Base-by-base conservation (phyloP, 192 early-diverging fungal species). In the Backusella mclennaniae region DNA sequence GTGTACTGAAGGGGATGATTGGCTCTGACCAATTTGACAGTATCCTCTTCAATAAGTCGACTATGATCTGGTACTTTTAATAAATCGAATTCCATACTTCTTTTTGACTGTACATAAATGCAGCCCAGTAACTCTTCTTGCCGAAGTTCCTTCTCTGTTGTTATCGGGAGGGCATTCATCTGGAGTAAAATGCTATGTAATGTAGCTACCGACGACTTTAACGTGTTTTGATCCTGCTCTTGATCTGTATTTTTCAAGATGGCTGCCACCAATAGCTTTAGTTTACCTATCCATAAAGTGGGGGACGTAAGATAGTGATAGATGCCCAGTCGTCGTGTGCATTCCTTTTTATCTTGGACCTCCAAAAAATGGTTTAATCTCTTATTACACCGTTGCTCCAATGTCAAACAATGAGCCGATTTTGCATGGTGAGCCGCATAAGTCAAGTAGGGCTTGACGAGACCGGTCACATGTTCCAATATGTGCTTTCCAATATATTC, bases 201-300 rank as follows among this genome's bases (percentile, higher is more conserved):
- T 12, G 44, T 39, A 31, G 23, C 52, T 2, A 79, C n/a, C 2
- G 66, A 36, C 6, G 44, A 35, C 0, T 35, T 33, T 0, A 79
- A 39, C 12, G 56, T 31, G 2, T 35, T 6, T 68, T 35, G 26
- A 35, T 79, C 67, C 0, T 11, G 23, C 19, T 44, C 46, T 26
- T 3, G 56, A 0, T 26, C 39, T 38, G 78, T 79, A 19, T 73
- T 35, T 35, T 79, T 79, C 14, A 75, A 17, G 4, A 79, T 63
- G 14, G 78, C 78, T 14, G 69, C 36, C 4, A 79, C 53, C 3
- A 79, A 36, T 11, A 79, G 21, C 31, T 67, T 66, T 1, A 70
- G 26, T 59, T 69, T 74, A 1, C 78, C 78, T 7, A 79, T 74
- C 66, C 78, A 69, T 19, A 79, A 38, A 0, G 78, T 79, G 0